Evolutionary conservation across 192 early-diverging fungal genomes (phyloP), one percentile per base, ranked within the genome.

Genomic region (Coemansia nantahalensis): DNA sequence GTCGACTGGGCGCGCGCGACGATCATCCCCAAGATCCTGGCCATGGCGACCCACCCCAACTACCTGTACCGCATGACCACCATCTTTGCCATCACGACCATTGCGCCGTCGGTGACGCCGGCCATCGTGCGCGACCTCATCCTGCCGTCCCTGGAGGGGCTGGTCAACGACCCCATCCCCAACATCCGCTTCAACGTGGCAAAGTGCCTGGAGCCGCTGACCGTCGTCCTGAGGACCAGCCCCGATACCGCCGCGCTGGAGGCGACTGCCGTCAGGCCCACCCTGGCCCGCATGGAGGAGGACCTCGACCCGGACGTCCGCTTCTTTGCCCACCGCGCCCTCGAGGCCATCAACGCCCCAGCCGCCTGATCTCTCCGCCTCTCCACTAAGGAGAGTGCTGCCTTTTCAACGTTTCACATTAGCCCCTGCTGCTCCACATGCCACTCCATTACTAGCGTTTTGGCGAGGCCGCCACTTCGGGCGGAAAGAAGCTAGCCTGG

Each of bases 171-270:
- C 63, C 91, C 92, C 11, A 98, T 99, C 50, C 97, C 97, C 50
- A 99, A 99, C 68, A 99, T 99, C 61, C 88, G 97, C 31, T 99
- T 99, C 84, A 99, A 97, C 51, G 95, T 98, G 12, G 94, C 94
- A 36, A 99, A 99, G 66, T 87, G 89, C 42, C 79, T 95, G 56
- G 91, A 93, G 67, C 79, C 84, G 2, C 71, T 99, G 66, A 83
- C 89, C 33, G 89, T 85, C 12, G 74, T 91, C 7, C 79, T 95
- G 45, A 84, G 85, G 58, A 77, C 77, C 38, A 79, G 71, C 51
- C 59, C 78, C 8, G 84, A 88, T 18, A 82, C 88, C 8, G 78
- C 69, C 21, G 54, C 58, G 11, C 56, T 91, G 8, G 62, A 93
- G 36, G 68, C 76, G 21, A 80, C 84, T 16, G 74, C 86, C 43